Evolutionary conservation across 208 protist species (phyloP).

Genomic region (Crithidia bombi): DNA sequence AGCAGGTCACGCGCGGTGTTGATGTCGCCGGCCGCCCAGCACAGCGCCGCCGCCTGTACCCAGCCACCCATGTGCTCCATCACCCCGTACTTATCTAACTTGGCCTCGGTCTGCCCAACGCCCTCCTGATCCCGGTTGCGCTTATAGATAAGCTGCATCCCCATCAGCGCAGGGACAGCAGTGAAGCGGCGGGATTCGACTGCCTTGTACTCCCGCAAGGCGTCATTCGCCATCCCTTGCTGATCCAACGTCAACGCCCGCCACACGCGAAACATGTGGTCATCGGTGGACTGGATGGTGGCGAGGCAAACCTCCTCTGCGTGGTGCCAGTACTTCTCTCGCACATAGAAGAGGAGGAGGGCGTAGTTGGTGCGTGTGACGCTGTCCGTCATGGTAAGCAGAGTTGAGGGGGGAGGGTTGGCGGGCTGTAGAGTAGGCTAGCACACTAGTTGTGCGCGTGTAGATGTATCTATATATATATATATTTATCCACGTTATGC

Average conservation of each 20-base stretch:
- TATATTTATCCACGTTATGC: too few relatives aligned
- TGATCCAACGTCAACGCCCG: slow-evolving; percentile 67
- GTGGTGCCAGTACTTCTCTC: slow-evolving; percentile 85
- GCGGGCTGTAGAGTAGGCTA: too few relatives aligned
- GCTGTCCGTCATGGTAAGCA: slow-evolving; percentile 36
- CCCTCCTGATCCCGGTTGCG: slow-evolving; percentile 74
- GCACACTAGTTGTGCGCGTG: too few relatives aligned
- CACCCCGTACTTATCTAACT: slow-evolving; percentile 47
- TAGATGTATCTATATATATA: too few relatives aligned
- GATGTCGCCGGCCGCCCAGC: slow-evolving; percentile 68
- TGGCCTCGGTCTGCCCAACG: slow-evolving; percentile 52
- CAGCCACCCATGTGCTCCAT: slow-evolving; percentile 52
- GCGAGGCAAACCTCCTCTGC: slow-evolving; percentile 74
- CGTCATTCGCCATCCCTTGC: slow-evolving; percentile 85
- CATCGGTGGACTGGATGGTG: slow-evolving; percentile 75
- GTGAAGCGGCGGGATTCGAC: slow-evolving; percentile 70
- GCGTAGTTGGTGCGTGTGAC: slow-evolving; percentile 80
- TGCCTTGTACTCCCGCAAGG: slow-evolving; percentile 81
- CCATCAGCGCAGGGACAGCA: slow-evolving; percentile 73
- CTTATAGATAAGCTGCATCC: slow-evolving; percentile 75
- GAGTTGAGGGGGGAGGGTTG: too few relatives aligned
- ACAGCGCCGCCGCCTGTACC: slow-evolving; percentile 73
- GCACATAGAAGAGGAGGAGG: slow-evolving; percentile 79
- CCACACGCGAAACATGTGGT: slow-evolving; percentile 89
- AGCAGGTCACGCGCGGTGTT: slow-evolving; percentile 72